Evolutionary conservation across 2,329 filamentous ascomycete species (phyloP), one percentile per base, ranked within the genome.

Genomic region (Chalara sp.): DNA sequence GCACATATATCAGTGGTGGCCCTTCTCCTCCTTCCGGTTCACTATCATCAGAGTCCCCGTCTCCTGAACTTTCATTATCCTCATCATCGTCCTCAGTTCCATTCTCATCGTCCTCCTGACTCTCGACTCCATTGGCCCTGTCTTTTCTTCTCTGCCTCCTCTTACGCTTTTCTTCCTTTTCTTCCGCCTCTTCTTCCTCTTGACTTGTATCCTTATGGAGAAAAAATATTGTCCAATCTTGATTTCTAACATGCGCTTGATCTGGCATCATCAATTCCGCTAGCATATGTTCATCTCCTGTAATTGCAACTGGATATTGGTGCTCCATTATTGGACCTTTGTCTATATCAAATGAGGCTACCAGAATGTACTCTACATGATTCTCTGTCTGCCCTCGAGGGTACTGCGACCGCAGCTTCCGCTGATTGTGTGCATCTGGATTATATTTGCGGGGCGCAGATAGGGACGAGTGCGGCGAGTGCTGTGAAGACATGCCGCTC

Each of bases 201-300:
- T 86, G 83, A 53, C 83, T 91, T 4, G 85, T 88, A 67, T 99
- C 93, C 68, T 97, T 97, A 72, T 99, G 93, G 51, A 99, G 68
- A 67, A 99, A 99, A 73, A 99, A 99, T 50, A 97, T 96, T 41
- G 93, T 99, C 93, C 93, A 99, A 68, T 99, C 93, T 70, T 97
- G 91, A 64, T 87, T 92, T 39, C 93, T 82, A 54, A 93, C 83
- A 70, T 99, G 93, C 28, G 92, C 90, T 70, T 97, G 92, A 69
- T 99, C 93, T 0, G 93, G 93, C 67, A 99, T 74, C 93, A 99
- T 99, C 63, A 99, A 80, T 73, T 99, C 93, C 6, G 93, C 93
- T 64, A 99, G 72, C 91, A 97, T 97, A 63, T 95, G 87, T 72
- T 99, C 93, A 66, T 99, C 92, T 32, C 93, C 92, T 47, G 90